Conservation (phyloP, 345 rosid species). For the Acer yangbiense region DNA sequence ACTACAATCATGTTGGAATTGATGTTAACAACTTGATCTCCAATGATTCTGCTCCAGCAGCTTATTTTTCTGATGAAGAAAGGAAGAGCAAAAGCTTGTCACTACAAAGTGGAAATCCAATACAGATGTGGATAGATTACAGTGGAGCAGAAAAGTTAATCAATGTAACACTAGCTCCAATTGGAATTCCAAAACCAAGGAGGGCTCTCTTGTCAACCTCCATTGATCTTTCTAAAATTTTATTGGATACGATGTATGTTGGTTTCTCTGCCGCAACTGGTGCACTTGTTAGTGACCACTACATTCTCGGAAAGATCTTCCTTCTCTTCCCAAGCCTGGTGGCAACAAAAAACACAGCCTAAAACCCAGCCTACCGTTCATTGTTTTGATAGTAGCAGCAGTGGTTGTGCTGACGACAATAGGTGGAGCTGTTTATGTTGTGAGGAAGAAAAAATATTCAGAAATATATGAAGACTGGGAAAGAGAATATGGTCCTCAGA, state of each 20-base stretch:
- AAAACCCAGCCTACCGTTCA: constrained; percentile 2
- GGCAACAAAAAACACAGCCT: background rate
- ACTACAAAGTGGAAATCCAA: too few species aligned
- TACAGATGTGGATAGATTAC: constrained; percentile 35
- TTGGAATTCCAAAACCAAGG: constrained; percentile 13
- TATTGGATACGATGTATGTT: constrained; percentile 30
- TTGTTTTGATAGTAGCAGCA: too few species aligned
- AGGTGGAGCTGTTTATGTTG: too few species aligned
- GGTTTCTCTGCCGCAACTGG: constrained; percentile 62
- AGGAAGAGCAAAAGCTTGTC: constrained; percentile 23
- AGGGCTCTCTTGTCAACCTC: constrained; percentile 47
- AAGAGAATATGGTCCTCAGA: too few species aligned
- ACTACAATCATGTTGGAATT: constrained; percentile 17
- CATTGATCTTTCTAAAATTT: constrained; percentile 43
- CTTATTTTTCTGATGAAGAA: constrained; percentile 34
- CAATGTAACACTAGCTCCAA: constrained; percentile 47
- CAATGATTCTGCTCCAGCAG: constrained; percentile 30
- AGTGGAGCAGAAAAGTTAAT: constrained; percentile 33
- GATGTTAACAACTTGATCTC: constrained; percentile 52
- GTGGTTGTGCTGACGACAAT: too few species aligned
- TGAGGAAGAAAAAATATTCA: too few species aligned
- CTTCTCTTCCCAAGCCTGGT: constrained; percentile 40
- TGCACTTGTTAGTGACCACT: constrained; percentile 34
- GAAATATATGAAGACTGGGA: too few species aligned
- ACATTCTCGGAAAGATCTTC: constrained; percentile 54